Conservation (phyloP, 2,329 filamentous ascomycete genomes). For the Aspergillus fischeri region DNA sequence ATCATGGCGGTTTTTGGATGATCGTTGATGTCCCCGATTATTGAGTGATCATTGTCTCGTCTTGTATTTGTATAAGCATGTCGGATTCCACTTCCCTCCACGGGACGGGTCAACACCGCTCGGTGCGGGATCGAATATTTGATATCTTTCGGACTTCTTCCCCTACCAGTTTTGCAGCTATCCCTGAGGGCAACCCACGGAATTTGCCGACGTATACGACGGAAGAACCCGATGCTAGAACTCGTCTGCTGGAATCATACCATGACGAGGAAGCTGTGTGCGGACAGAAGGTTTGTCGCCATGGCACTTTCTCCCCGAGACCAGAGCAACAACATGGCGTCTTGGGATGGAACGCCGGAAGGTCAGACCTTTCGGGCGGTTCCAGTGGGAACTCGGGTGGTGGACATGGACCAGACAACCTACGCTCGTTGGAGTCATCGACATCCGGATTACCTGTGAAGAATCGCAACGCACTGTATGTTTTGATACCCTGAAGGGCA, state of each 20-base stretch:
- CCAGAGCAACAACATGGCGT: conserved; percentile 48
- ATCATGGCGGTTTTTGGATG: conserved; percentile 4
- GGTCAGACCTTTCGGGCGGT: conserved; percentile 24
- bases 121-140: conserved; percentile 29
- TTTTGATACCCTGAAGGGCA: conserved; percentile 7
- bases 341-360: conserved; percentile 26
- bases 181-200: conserved; percentile 1
- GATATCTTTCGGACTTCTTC: conserved; percentile 26
- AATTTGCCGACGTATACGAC: conserved; percentile 8
- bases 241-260: conserved; percentile 39
- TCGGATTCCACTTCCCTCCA: conserved; percentile 23
- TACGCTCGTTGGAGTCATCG: conserved; percentile 67
- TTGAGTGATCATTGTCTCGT: neutral
- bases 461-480: conserved; percentile 69
- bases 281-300: conserved; percentile 52
- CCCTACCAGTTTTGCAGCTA: conserved; percentile 9
- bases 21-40: neutral
- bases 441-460: conserved; percentile 70
- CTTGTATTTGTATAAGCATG: conserved; percentile 15
- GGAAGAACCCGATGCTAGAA: conserved; percentile 28
- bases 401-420: conserved; percentile 55
- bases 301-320: conserved; percentile 73
- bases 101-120: conserved; percentile 22
- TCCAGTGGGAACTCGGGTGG: conserved; percentile 34
- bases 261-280: conserved; percentile 33